Evolutionary conservation across 176 grass and related monocot species (phyloP), one percentile per base, ranked within the genome.

Genomic region (sorghum (Sorghum bicolor)): DNA sequence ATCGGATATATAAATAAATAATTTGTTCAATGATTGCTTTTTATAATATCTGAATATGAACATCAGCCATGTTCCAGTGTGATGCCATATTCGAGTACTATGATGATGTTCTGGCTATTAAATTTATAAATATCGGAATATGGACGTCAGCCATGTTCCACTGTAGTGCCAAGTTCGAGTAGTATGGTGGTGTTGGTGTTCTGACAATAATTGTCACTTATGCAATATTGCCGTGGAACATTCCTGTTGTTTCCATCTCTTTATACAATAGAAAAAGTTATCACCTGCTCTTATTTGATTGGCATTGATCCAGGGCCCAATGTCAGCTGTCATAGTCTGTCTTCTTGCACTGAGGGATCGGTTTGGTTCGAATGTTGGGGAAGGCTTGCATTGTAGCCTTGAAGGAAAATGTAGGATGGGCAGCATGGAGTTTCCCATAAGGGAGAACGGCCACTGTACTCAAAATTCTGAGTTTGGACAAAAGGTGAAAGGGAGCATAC

Each of bases 291-390:
- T 31, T 12, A 48, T 82, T 76, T 85, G 71, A 80, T 88, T 78
- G 73, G 7, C 79, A 79, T 76, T 72, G 22, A 40, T 86, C 37
- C 48, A 92, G 90, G 90, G 80, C 57, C 87, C 87, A 36, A 65
- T 86, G 38, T 92, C 87, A 72, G 87, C 90, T 72, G 84, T 92
- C 45, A 40, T 89, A 30, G 36, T 43, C 62, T 92, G 80, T 66
- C 75, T 92, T 76, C 84, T 92, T 34, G 70, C 87, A 8, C 76
- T 92, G 67, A 89, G 84, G 80, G 90, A 87, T 84, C 76, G 31
- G 22, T 86, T 84, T 84, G 64, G 39, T 44, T 71, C 64, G 45
- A 76, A 44, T 66, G 53, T 43, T 41, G 87, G 71, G 24, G 83
- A 86, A 80, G 80, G 38, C 43, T 44, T 29, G 40, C 53, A 68